Evolutionary conservation across 164 flowering plant species (phyloP).

Genomic region (Dillenia turbinata): DNA sequence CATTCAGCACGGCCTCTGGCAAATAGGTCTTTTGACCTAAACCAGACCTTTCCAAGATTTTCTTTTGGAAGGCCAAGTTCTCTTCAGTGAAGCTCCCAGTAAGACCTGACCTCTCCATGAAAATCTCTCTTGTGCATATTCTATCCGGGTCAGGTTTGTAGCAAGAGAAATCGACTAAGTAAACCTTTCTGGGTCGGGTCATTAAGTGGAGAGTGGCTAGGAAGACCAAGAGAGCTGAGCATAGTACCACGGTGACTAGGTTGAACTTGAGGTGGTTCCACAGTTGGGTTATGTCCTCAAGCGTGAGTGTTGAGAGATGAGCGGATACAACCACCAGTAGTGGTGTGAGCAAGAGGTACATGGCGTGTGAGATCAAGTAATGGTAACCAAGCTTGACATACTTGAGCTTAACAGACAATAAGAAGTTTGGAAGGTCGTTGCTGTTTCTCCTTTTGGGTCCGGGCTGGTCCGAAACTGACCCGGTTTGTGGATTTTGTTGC

Average conservation of each 20-base stretch:
- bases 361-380: constrained; percentile 54
- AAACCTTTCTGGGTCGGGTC: constrained; percentile 53
- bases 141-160: constrained; percentile 49
- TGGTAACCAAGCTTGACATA: constrained; percentile 79
- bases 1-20: constrained; percentile 50
- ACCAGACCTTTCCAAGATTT: constrained; percentile 68
- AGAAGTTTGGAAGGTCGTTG: constrained; percentile 49
- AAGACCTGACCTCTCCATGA: constrained; percentile 35
- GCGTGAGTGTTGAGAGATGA: constrained; percentile 35
- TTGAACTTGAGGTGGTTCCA: constrained; percentile 54
- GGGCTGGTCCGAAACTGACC: constrained; percentile 1
- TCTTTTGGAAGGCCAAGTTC: constrained; percentile 58
- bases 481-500: constrained; percentile 2
- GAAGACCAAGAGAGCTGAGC: constrained; percentile 41
- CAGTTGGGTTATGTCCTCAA: constrained; percentile 24
- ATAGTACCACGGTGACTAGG: constrained; percentile 33
- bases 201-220: constrained; percentile 47
- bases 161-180: constrained; percentile 62
- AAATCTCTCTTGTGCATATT: constrained; percentile 43
- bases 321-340: constrained; percentile 27
- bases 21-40: constrained; percentile 66
- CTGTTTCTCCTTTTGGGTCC: background rate
- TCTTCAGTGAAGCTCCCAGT: constrained; percentile 50
- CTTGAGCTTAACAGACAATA: constrained; percentile 48
- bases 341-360: constrained; percentile 49